Percentiles rank a stretch among this genome's conserved stretches.
These are phyloP conservation scores for Globisporangium splendens DNA, from an alignment of 352 stramenopile species.

Conservation along the genomic window DNA sequence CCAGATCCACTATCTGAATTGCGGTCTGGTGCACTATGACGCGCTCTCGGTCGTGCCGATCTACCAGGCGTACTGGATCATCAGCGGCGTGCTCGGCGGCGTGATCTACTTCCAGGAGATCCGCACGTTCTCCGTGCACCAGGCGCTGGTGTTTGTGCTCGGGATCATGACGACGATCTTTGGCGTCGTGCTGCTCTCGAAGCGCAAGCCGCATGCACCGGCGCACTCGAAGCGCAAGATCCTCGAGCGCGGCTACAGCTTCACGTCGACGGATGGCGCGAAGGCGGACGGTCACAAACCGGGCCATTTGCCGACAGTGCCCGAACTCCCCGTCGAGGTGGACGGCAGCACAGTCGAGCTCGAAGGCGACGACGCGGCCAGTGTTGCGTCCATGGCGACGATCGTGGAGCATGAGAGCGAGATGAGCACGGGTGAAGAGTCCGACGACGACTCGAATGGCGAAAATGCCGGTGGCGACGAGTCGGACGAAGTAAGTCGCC, in stretches of 20 bases:
- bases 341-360: constrained; percentile 4
- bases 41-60: constrained; percentile 81
- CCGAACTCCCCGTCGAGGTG: constrained; percentile 16
- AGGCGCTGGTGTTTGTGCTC: constrained; percentile 82
- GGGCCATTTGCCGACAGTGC: constrained; percentile 14
- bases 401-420: constrained; percentile 37
- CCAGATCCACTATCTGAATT: constrained; percentile 82
- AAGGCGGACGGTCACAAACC: not conserved
- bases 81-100: constrained; percentile 83
- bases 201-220: constrained; percentile 49
- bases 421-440: constrained; percentile 32
- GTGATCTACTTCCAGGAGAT: constrained; percentile 92
- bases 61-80: constrained; percentile 89
- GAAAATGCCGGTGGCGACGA: constrained; percentile 13
- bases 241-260: constrained; percentile 64
- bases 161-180: constrained; percentile 80
- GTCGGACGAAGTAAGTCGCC: constrained; percentile 56
- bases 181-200: constrained; percentile 78
- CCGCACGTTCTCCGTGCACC: constrained; percentile 62
- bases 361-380: not conserved
- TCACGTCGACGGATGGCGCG: constrained; percentile 30
- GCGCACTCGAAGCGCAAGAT: constrained; percentile 45
- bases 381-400: constrained; percentile 19
- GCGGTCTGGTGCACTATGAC: constrained; percentile 72
- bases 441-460: constrained; percentile 28